A percentile compares a stretch with the other conserved stretches of the same genome.
phyloP scores from a whole-genome alignment of 805 yeast species.

The Metschnikowia peoriensis region DNA sequence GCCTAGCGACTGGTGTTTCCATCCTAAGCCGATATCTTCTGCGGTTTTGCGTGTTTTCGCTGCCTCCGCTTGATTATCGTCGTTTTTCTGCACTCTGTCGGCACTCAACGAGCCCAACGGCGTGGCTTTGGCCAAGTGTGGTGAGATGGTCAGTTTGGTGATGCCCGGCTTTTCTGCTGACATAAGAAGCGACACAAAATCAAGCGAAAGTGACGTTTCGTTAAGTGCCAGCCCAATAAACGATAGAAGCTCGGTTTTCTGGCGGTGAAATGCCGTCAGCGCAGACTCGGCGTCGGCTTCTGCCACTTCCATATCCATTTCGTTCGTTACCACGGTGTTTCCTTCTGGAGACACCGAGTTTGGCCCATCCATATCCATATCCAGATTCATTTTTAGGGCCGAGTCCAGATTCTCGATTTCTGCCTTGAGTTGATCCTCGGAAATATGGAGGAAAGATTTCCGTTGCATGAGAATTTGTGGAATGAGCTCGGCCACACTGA shows the following conservation, averaged over 20 bases:
- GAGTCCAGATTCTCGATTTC: conserved; percentile 36
- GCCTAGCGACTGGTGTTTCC: conserved; percentile 75
- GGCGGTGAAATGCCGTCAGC: conserved; percentile 36
- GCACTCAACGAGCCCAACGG: conserved; percentile 72
- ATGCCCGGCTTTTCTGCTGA: conserved; percentile 82
- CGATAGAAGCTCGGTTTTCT: conserved; percentile 52
- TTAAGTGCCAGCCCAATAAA: conserved; percentile 69
- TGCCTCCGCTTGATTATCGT: conserved; percentile 17
- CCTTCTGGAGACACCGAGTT: background rate
- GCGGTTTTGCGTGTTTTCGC: conserved; percentile 25
- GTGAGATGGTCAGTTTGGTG: conserved; percentile 85
- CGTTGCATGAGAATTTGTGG: conserved; percentile 59
- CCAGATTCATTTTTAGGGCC: conserved; percentile 4
- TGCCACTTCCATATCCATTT: conserved; percentile 4
- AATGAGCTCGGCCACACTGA: conserved; percentile 53
- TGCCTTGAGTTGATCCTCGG: conserved; percentile 51
- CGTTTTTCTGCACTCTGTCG: conserved; percentile 34
- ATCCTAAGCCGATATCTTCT: conserved; percentile 61
- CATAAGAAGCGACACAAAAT: conserved; percentile 78
- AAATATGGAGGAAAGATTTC: conserved; percentile 55
- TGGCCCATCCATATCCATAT: background rate
- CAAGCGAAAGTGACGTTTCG: conserved; percentile 85
- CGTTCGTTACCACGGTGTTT: background rate
- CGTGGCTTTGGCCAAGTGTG: conserved; percentile 69
- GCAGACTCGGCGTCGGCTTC: conserved; percentile 20